These are phyloP conservation scores for Fusarium kyushuense DNA, from an alignment of 2,329 filamentous ascomycete genomes.

Conservation along the genomic window DNA sequence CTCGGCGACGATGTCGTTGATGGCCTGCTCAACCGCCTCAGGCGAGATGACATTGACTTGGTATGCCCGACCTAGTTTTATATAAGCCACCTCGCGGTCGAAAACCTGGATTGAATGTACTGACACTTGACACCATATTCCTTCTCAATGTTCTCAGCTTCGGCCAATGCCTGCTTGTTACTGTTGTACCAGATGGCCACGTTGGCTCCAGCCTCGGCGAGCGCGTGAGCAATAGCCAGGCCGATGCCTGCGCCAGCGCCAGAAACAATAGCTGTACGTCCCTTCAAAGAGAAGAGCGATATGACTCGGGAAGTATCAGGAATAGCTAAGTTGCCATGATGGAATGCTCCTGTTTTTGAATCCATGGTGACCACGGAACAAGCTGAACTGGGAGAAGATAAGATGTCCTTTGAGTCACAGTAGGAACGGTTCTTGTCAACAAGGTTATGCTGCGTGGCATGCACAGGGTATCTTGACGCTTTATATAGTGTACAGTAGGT, in stretches of 20 bases:
- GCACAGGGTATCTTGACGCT: constrained; percentile 1
- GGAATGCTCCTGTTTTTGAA: constrained; percentile 64
- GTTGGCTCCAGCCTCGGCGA: constrained; percentile 78
- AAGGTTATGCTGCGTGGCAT: constrained; percentile 11
- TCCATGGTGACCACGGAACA: constrained; percentile 52
- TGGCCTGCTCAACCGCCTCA: constrained; percentile 63
- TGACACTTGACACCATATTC: constrained; percentile 76
- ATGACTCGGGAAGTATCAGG: constrained; percentile 66
- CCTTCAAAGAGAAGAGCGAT: constrained; percentile 76
- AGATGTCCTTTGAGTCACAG: background rate
- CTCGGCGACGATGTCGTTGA: constrained; percentile 69
- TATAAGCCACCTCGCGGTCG: constrained; percentile 8
- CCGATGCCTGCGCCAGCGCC: constrained; percentile 77
- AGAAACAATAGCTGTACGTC: constrained; percentile 76
- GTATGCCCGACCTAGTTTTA: constrained; percentile 68
- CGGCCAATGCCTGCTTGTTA: constrained; percentile 72
- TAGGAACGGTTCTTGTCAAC: constrained; percentile 2
- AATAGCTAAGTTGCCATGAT: constrained; percentile 66
- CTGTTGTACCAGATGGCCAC: constrained; percentile 80
- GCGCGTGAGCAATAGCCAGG: constrained; percentile 70
- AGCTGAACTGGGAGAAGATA: background rate
- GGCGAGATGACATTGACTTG: constrained; percentile 70
- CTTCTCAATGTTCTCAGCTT: constrained; percentile 72
- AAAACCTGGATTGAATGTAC: constrained; percentile 43
- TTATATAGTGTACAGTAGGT: constrained; percentile 26